phyloP scores from a whole-genome alignment of 2,329 filamentous ascomycete species.

The Xylaria polymorpha region DNA sequence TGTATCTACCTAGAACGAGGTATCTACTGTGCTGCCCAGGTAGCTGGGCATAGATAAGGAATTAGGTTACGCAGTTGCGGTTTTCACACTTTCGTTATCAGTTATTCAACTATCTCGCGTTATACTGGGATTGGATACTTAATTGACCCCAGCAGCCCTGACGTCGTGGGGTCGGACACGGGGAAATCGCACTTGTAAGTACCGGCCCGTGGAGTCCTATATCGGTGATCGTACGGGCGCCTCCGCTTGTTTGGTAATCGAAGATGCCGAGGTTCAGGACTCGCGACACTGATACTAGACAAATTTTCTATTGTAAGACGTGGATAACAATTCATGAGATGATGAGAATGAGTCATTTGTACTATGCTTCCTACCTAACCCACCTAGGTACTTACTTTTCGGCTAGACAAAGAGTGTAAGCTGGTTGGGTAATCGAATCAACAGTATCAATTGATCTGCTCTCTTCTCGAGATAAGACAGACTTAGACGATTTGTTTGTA shows the following conservation, averaged over 20 bases:
- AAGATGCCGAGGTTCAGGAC: not conserved
- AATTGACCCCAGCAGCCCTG: not conserved
- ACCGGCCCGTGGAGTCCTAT: not conserved
- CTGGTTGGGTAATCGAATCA: not conserved
- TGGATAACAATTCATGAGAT: not conserved
- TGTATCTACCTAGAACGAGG: not conserved
- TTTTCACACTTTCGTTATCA: constrained; percentile 24
- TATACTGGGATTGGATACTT: not conserved
- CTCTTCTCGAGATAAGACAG: not conserved
- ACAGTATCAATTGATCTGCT: not conserved
- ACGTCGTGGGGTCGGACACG: constrained; percentile 10
- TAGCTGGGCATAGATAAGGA: constrained; percentile 25
- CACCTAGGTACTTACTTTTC: not conserved
- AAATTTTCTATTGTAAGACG: constrained; percentile 10
- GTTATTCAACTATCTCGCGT: not conserved
- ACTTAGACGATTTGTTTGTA: not conserved
- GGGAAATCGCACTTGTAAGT: not conserved
- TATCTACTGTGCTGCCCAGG: not conserved
- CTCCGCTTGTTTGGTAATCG: not conserved
- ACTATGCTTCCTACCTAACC: not conserved
- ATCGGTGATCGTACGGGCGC: not conserved
- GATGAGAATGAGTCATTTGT: not conserved
- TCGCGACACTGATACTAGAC: not conserved
- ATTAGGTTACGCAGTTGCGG: constrained; percentile 6
- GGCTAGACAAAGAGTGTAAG: not conserved